Percentiles rank a stretch among this genome's conserved stretches.
phyloP scores from a whole-genome alignment of 2,329 filamentous ascomycete species.

The Exophiala phaeomuriformis region DNA sequence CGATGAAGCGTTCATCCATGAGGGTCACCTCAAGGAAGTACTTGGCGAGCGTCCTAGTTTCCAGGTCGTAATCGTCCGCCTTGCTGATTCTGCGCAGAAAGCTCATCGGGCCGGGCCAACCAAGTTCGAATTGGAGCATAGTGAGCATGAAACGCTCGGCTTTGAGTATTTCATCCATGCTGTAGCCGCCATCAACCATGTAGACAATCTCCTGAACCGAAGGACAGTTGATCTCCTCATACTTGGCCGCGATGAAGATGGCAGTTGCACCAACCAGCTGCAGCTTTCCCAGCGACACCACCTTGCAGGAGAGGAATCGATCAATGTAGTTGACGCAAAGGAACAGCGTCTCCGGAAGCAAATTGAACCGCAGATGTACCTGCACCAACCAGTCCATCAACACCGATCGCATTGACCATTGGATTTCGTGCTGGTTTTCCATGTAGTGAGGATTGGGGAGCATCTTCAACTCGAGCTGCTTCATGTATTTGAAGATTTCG shows the following conservation, averaged over 20 bases:
- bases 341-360: conserved; percentile 92
- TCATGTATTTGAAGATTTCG: conserved; percentile 92
- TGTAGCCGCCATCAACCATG: conserved; percentile 94
- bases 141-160: conserved; percentile 97
- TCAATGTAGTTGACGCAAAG: conserved; percentile 95
- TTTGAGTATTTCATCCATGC: conserved; percentile 85
- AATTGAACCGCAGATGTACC: conserved; percentile 82
- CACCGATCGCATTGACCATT: conserved; percentile 97
- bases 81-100: conserved; percentile 96
- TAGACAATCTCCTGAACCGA: conserved; percentile 93
- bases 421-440: conserved; percentile 93
- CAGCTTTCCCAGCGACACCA: conserved; percentile 88
- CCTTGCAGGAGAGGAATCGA: conserved; percentile 87
- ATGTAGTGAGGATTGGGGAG: conserved; percentile 90
- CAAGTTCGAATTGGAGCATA: conserved; percentile 91
- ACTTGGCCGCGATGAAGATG: conserved; percentile 92
- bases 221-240: conserved; percentile 97
- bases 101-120: conserved; percentile 98
- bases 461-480: conserved; percentile 74
- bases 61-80: conserved; percentile 92
- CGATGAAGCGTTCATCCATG: conserved; percentile 97
- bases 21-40: conserved; percentile 95
- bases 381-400: conserved; percentile 98
- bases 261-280: conserved; percentile 95
- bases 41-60: conserved; percentile 91